Evolutionary conservation across 306 rosid species (phyloP), one percentile per base, ranked within the genome.

Genomic region (Calophaca sinica): DNA sequence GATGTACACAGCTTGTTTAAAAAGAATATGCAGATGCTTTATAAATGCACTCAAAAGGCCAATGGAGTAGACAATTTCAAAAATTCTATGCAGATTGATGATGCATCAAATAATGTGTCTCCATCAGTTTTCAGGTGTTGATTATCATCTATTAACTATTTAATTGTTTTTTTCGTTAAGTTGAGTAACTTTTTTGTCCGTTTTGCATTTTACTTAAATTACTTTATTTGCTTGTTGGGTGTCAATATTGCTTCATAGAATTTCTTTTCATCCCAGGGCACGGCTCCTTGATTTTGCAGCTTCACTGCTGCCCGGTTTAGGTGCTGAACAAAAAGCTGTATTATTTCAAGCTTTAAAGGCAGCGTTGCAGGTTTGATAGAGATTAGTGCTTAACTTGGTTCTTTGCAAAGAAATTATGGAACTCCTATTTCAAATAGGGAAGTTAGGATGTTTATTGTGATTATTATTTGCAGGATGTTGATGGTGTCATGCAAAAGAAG

Each of bases 401-500:
- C 66, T 73, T 42, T 75, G 31, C 35, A 51, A 62, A 41, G 41
- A 71, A 54, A 51, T 33, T 53, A 67, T 41, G 39, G 9, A 28
- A 7, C 38, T 53, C n/a, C 44, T 13, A 55, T 14, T 78, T 45
- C 38, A 13, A 3, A 26, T 20, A 45, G 58, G 68, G 60, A 76
- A 39, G 36, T 55, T 60, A 42, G 33, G 60, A 62, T 81, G 62
- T 51, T 78, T 53, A 6, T 36, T 10, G 42, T 44, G 12, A 51
- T 75, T 68, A 68, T 80, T 79, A 55, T 71, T 80, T 87, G 76
- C 87, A 96, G 99, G 98, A 90, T 85, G 84, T 32, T 44, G 93
- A 93, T 57, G 92, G 92, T 78, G 77, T 88, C 83, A 75, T 92
- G 81, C 98, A 96, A 77, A 96, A 96, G 96, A 96, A 90, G 93